Evolutionary conservation across 495 filamentous ascomycete species (phyloP), one percentile per base, ranked within the genome.

Genomic region (Endocarpon pusillum): DNA sequence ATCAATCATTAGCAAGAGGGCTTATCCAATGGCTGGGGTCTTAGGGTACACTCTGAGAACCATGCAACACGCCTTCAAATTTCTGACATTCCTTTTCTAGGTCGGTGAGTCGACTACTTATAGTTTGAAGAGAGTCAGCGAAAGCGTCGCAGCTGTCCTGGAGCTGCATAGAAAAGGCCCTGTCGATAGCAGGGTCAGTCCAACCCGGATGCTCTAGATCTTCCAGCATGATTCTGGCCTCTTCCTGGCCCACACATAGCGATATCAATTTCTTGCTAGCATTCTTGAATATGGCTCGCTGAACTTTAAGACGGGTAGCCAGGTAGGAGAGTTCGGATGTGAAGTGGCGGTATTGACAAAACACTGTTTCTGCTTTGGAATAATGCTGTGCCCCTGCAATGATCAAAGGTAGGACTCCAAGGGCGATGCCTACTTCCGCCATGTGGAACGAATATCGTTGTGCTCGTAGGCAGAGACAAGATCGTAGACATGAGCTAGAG

Each of bases 401-500:
- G 2, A 54, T 20, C 9, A 54, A 28, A 3, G 51, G 51, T 16
- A 52, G 37, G 10, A 54, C 29, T 2, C 27, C 51, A 19, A 54
- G 21, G 19, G 34, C 38, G 27, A 54, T 34, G 16, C 48, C 48
- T 8, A 25, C 23, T 11, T 26, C 34, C 3, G 36, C 32, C 24
- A 22, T 32, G n/a, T n/a, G n/a, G n/a, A n/a, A n/a, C n/a, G n/a
- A n/a, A n/a, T n/a, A n/a, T n/a, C n/a, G n/a, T n/a, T n/a, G n/a
- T n/a, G n/a, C n/a, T n/a, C n/a, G n/a, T n/a, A n/a, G n/a, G n/a
- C n/a, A n/a, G n/a, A n/a, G n/a, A n/a, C n/a, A n/a, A n/a, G n/a
- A n/a, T n/a, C n/a, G n/a, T n/a, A n/a, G n/a, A n/a, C n/a, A n/a
- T n/a, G n/a, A n/a, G n/a, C n/a, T n/a, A n/a, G n/a, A n/a, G n/a